These are phyloP conservation scores for Mycena rosella DNA, from an alignment of 768 basidiomycete species.

Conservation along the genomic window DNA sequence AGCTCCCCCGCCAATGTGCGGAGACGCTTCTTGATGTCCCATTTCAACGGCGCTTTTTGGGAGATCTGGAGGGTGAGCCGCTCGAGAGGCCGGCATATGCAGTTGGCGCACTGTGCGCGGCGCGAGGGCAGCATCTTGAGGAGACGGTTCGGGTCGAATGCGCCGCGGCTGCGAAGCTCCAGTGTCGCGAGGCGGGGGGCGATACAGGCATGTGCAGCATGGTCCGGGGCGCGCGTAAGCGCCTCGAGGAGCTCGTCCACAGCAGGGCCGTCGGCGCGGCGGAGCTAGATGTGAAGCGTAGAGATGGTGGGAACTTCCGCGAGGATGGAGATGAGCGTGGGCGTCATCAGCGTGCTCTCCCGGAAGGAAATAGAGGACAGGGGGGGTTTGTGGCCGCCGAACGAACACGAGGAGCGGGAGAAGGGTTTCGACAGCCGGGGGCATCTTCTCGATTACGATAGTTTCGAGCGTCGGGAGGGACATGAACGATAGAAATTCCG, in stretches of 20 bases:
- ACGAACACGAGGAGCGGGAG: conserved; percentile 12
- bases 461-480: conserved; percentile 1
- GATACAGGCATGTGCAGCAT: neutral
- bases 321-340: conserved; percentile 13
- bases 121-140: conserved; percentile 13
- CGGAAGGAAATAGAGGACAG: conserved; percentile 3
- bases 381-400: conserved; percentile 13
- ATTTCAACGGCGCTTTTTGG: no score
- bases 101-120: no score
- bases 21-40: no score
- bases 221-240: neutral
- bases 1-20: no score
- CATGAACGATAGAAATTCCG: conserved; percentile 8
- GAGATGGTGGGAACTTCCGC: neutral
- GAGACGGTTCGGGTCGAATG: conserved; percentile 1
- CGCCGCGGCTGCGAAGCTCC: conserved; percentile 14
- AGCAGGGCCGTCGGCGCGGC: conserved; percentile 3
- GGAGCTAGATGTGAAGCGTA: conserved; percentile 1
- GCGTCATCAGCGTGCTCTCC: neutral
- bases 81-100: no score
- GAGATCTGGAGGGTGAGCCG: no score
- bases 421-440: neutral
- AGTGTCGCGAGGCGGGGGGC: conserved; percentile 9
- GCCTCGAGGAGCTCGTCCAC: neutral
- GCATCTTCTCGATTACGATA: conserved; percentile 1